phyloP scores from a whole-genome alignment of 2,329 filamentous ascomycete genomes.

The Ceratocystis huliohia region DNA sequence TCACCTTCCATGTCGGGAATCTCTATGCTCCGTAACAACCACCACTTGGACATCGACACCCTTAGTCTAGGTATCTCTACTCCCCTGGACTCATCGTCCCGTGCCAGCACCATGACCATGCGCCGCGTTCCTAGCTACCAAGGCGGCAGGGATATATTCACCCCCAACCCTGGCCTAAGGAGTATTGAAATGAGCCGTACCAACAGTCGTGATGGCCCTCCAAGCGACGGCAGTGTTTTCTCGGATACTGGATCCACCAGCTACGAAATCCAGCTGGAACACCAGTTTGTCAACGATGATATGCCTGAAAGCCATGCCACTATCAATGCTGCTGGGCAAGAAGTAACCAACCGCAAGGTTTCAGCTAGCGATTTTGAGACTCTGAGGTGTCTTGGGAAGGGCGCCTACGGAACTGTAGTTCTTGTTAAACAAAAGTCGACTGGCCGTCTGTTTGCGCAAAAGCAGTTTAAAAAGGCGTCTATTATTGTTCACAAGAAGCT shows the following conservation, averaged over 20 bases:
- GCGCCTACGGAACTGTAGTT: constrained; percentile 87
- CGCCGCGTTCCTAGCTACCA: constrained; percentile 20
- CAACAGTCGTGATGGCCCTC: constrained; percentile 43
- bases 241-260: constrained; percentile 58
- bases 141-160: constrained; percentile 23
- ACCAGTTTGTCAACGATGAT: constrained; percentile 53
- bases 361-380: constrained; percentile 80
- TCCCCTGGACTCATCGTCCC: constrained; percentile 47
- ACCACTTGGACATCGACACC: constrained; percentile 57
- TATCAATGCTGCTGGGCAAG: constrained; percentile 26
- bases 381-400: constrained; percentile 85
- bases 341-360: constrained; percentile 56
- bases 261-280: constrained; percentile 73
- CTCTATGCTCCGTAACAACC: constrained; percentile 64
- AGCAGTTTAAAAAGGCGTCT: constrained; percentile 96
- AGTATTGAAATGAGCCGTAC: constrained; percentile 44
- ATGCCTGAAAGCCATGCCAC: constrained; percentile 27
- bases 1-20: constrained; percentile 58
- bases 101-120: constrained; percentile 38
- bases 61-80: constrained; percentile 1
- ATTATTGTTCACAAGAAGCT: constrained; percentile 90
- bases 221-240: constrained; percentile 42
- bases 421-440: constrained; percentile 82
- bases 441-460: constrained; percentile 87
- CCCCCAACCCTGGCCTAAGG: constrained; percentile 38